Evolutionary conservation across 1,139 yeast species (phyloP).

Genomic region (Debaryomycetaceae sp.): DNA sequence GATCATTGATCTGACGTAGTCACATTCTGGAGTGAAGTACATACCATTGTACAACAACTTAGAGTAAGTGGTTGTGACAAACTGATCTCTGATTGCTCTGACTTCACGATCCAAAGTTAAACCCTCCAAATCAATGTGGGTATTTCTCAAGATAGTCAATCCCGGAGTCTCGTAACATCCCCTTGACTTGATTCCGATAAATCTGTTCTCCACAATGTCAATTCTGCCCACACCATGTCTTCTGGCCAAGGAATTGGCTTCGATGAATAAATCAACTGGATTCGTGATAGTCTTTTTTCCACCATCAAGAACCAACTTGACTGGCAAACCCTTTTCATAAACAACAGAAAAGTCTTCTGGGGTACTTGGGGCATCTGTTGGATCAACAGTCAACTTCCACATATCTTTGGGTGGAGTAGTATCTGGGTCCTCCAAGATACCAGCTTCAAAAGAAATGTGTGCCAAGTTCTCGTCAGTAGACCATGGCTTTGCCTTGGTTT

Average conservation of each 20-base stretch:
- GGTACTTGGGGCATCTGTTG: conserved; percentile 86
- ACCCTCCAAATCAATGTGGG: conserved; percentile 96
- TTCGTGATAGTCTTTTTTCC: conserved; percentile 63
- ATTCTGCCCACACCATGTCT: conserved; percentile 99
- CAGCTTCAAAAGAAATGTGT: conserved; percentile 97
- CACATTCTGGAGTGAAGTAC: conserved; percentile 98
- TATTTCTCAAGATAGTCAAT: conserved; percentile 84
- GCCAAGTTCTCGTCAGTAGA: conserved; percentile 99
- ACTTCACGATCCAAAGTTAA: conserved; percentile 96
- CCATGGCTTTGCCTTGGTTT: conserved; percentile 99
- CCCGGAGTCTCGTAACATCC: conserved; percentile 99
- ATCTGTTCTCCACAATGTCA: conserved; percentile 98
- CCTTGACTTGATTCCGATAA: conserved; percentile 97
- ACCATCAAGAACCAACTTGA: conserved; percentile 67
- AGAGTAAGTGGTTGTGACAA: conserved; percentile 90
- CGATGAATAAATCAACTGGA: conserved; percentile 87
- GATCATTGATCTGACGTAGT: conserved; percentile 89
- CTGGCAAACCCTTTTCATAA: conserved; percentile 85
- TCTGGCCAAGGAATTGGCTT: conserved; percentile 94
- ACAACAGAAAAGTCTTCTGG: conserved; percentile 87
- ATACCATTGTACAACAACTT: conserved; percentile 92
- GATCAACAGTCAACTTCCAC: conserved; percentile 99
- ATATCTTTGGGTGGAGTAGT: conserved; percentile 98
- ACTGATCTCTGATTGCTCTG: conserved; percentile 92
- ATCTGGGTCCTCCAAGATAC: conserved; percentile 96